These are phyloP conservation scores for Saprolegnia diclina DNA, from an alignment of 352 stramenopile species.

Conservation along the genomic window DNA sequence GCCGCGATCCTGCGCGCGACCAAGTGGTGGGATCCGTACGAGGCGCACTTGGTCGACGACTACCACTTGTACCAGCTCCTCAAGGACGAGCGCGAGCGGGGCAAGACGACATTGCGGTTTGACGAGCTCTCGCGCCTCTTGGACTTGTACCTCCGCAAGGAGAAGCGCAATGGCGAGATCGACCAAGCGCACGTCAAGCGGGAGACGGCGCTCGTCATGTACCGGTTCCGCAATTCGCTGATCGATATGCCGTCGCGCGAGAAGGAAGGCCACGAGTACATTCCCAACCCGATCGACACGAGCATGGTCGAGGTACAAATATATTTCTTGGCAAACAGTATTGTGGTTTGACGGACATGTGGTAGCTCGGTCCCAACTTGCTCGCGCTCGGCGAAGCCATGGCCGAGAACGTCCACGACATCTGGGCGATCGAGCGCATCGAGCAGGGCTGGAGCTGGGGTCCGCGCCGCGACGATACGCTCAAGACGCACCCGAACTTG, in stretches of 20 bases:
- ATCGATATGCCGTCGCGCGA: constrained; percentile 86
- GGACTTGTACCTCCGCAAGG: constrained; percentile 74
- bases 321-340: constrained; percentile 59
- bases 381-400: constrained; percentile 30
- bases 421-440: constrained; percentile 77
- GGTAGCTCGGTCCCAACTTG: constrained; percentile 26
- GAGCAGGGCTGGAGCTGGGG: constrained; percentile 83
- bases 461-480: constrained; percentile 54
- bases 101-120: constrained; percentile 65
- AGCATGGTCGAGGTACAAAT: constrained; percentile 62
- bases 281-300: constrained; percentile 79
- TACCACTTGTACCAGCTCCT: constrained; percentile 80
- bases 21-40: constrained; percentile 79
- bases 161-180: constrained; percentile 58
- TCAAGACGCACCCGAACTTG: constrained; percentile 75
- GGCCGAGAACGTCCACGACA: constrained; percentile 80
- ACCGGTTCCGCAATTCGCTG: constrained; percentile 80
- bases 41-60: constrained; percentile 70
- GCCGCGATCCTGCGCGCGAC: constrained; percentile 64
- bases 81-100: constrained; percentile 63
- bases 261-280: constrained; percentile 84
- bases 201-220: constrained; percentile 82
- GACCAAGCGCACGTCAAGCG: constrained; percentile 67
- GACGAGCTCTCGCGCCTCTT: constrained; percentile 83
- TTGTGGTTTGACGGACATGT: neutral